phyloP scores from a whole-genome alignment of 345 rosid species.

The Populus simonii region DNA sequence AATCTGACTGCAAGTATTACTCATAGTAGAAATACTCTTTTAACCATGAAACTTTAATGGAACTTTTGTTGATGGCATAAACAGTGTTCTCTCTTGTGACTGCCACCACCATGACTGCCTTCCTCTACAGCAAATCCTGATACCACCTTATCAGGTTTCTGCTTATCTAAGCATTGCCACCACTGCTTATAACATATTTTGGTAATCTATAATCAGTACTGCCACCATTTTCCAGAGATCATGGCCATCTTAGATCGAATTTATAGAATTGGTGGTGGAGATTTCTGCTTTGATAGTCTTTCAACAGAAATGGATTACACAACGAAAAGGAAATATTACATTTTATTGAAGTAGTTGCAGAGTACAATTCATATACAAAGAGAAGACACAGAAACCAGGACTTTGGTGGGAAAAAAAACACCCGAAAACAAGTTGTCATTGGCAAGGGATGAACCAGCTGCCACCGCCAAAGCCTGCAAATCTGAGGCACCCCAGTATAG shows the following conservation, averaged over 20 bases:
- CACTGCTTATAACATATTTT: not conserved
- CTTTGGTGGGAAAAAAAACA: conserved; percentile 4
- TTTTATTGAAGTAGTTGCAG: conserved; percentile 19
- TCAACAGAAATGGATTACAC: not conserved
- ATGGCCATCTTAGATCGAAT: not conserved
- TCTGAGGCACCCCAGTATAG: conserved; percentile 16
- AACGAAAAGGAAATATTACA: not conserved
- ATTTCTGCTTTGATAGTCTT: not conserved
- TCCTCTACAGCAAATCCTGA: not conserved
- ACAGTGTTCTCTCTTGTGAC: not conserved
- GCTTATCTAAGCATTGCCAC: not conserved
- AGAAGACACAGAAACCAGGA: conserved; percentile 22
- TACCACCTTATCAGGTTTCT: not conserved
- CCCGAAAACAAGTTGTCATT: conserved; percentile 16
- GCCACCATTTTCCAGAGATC: not conserved
- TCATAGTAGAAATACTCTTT: not conserved
- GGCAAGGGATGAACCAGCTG: conserved; percentile 19
- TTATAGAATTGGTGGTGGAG: not conserved
- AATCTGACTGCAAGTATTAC: not conserved
- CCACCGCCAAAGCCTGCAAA: conserved; percentile 24
- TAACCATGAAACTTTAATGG: too few species aligned
- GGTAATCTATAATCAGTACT: not conserved
- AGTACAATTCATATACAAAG: conserved; percentile 26
- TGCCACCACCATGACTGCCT: not conserved
- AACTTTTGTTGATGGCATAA: not conserved